Percentiles rank a stretch among this genome's conserved stretches.
phyloP scores from a whole-genome alignment of 2,329 filamentous ascomycete genomes.

The Colletotrichum coccodes region DNA sequence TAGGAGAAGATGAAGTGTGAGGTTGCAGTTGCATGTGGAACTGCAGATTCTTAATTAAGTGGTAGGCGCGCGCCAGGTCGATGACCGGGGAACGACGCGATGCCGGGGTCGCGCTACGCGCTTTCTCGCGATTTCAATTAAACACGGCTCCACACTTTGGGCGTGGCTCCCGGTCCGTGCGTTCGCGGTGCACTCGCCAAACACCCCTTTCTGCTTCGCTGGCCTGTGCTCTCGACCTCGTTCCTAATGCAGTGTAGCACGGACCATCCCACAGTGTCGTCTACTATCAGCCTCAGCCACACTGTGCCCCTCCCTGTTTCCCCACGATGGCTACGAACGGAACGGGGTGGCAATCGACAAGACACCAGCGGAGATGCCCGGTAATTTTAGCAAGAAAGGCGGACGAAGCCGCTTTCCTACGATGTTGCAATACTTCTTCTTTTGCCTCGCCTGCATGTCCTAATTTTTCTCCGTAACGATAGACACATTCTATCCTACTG shows the following conservation, averaged over 20 bases:
- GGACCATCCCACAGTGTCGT: background rate
- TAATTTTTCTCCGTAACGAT: background rate
- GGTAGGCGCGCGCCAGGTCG: slow-evolving; percentile 23
- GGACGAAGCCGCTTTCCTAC: slow-evolving; percentile 18
- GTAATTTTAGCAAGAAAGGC: slow-evolving; percentile 16
- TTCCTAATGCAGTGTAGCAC: slow-evolving; percentile 1
- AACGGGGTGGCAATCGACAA: slow-evolving; percentile 19
- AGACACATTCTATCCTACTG: background rate
- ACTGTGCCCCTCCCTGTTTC: slow-evolving; percentile 7
- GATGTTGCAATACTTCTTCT: slow-evolving; percentile 3
- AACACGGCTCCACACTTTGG: background rate
- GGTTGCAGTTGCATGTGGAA: slow-evolving; percentile 19
- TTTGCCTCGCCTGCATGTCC: background rate
- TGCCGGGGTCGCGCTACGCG: slow-evolving; percentile 17
- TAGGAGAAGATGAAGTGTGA: slow-evolving; percentile 1
- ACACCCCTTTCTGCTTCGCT: background rate
- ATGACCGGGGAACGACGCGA: slow-evolving; percentile 32
- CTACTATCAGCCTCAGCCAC: background rate
- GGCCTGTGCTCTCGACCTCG: background rate
- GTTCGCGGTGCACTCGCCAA: background rate
- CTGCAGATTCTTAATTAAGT: slow-evolving; percentile 30
- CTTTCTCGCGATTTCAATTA: slow-evolving; percentile 26
- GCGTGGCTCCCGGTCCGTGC: background rate
- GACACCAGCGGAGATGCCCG: slow-evolving; percentile 26
- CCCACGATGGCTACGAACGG: slow-evolving; percentile 2